Percentiles rank a stretch among this genome's conserved stretches.
phyloP scores from a whole-genome alignment of 2,329 filamentous ascomycete species.

The Hypoxylon sp. region DNA sequence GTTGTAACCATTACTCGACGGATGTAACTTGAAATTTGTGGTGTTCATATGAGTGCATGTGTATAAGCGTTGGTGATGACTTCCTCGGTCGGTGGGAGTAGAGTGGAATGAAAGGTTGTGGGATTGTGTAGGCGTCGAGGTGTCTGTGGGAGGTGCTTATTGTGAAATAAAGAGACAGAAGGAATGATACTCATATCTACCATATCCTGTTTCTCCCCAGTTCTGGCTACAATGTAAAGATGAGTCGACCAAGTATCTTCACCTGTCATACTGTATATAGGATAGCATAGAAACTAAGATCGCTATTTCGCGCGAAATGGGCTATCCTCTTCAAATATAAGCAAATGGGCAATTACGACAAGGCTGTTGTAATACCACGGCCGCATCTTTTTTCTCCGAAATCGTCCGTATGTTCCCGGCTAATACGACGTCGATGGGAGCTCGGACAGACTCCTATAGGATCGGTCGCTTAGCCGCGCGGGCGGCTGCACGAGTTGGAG shows the following conservation, averaged over 20 bases:
- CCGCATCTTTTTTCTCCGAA: conserved; percentile 10
- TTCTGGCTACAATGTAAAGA: neutral
- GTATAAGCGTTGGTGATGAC: neutral
- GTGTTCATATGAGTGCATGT: neutral
- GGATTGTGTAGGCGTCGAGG: neutral
- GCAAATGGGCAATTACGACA: neutral
- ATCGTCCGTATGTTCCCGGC: conserved; percentile 10
- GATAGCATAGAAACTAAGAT: neutral
- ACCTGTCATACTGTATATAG: neutral
- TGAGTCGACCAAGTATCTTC: too few species aligned
- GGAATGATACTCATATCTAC: neutral
- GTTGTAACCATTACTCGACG: too few species aligned
- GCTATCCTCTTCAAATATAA: conserved; percentile 7
- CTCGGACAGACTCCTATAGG: conserved; percentile 17
- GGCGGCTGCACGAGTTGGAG: conserved; percentile 12
- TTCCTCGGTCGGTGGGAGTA: neutral
- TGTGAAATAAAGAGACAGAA: neutral
- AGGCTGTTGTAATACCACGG: neutral
- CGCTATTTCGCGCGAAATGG: neutral
- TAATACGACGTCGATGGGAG: conserved; percentile 23
- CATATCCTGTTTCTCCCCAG: neutral
- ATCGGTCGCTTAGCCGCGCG: conserved; percentile 9
- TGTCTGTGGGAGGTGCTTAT: neutral
- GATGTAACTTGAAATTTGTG: too few species aligned
- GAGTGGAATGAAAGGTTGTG: neutral